Percentiles rank a stretch among this genome's conserved stretches.
Conservation (phyloP, 1,139 yeast genomes). For the Magnusiomyces ingens region DNA sequence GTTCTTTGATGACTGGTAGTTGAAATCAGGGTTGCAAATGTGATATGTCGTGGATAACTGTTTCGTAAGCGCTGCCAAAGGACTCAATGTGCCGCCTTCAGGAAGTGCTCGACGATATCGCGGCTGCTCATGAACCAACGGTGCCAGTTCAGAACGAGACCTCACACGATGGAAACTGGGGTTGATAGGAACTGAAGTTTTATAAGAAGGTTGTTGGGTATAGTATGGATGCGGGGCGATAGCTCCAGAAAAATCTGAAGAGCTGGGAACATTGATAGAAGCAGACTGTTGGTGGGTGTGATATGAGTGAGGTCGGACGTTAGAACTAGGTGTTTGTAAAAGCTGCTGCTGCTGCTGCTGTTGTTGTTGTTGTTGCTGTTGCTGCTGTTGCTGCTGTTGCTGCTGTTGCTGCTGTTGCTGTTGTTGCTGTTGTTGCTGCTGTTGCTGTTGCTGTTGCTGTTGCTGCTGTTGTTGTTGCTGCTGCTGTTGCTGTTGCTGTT, state of each 20-base stretch:
- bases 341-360: slow-evolving; percentile 3
- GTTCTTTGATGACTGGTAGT: slow-evolving; percentile 76
- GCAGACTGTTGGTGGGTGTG: slow-evolving; percentile 12
- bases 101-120: slow-evolving; percentile 76
- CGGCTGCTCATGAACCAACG: slow-evolving; percentile 58
- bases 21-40: slow-evolving; percentile 81
- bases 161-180: slow-evolving; percentile 42
- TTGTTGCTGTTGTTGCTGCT: slow-evolving; percentile 30
- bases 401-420: background rate
- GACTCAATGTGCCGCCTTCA: slow-evolving; percentile 76
- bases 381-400: background rate
- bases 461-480: slow-evolving; percentile 14
- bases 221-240: slow-evolving; percentile 6
- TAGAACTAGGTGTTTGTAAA: slow-evolving; percentile 5
- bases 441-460: slow-evolving; percentile 21
- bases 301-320: slow-evolving; percentile 7
- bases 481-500: slow-evolving; percentile 15
- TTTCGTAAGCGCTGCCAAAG: slow-evolving; percentile 72
- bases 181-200: slow-evolving; percentile 26
- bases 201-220: background rate
- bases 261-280: slow-evolving; percentile 3
- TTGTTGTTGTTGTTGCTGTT: background rate
- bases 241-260: slow-evolving; percentile 5
- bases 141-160: slow-evolving; percentile 51
- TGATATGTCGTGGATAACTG: slow-evolving; percentile 74